A percentile compares a stretch with the other conserved stretches of the same genome.
phyloP scores from a whole-genome alignment of 1,284 basidiomycete species.

The Cryptococcus sp. region DNA sequence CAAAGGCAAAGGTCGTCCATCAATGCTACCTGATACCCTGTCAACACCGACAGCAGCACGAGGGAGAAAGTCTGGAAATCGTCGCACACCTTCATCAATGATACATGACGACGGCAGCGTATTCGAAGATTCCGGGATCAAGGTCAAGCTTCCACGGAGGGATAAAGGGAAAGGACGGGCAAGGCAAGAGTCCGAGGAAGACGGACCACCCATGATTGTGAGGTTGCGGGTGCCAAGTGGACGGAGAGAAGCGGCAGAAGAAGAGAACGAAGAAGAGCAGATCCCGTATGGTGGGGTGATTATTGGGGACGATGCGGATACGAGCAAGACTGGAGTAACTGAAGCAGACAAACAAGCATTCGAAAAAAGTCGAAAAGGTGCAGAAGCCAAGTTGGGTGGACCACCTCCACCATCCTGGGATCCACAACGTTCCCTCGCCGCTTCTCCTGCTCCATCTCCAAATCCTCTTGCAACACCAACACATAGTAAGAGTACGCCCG shows the following conservation, averaged over 20 bases:
- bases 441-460: slow-evolving; percentile 23
- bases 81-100: not conserved
- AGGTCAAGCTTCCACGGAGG: slow-evolving; percentile 23
- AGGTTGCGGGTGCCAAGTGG: slow-evolving; percentile 37
- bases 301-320: slow-evolving; percentile 70
- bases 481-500: slow-evolving; percentile 15
- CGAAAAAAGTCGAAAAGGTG: slow-evolving; percentile 67
- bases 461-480: slow-evolving; percentile 7
- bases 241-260: slow-evolving; percentile 37
- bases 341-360: slow-evolving; percentile 73
- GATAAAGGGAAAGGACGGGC: slow-evolving; percentile 10
- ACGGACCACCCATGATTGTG: slow-evolving; percentile 28
- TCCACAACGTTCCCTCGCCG: slow-evolving; percentile 16
- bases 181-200: slow-evolving; percentile 14
- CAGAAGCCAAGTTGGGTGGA: slow-evolving; percentile 61
- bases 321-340: slow-evolving; percentile 66
- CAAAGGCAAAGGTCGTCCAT: slow-evolving; percentile 24
- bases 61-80: slow-evolving; percentile 1
- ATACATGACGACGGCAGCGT: slow-evolving; percentile 10
- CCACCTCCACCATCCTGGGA: slow-evolving; percentile 35
- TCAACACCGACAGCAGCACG: slow-evolving; percentile 9
- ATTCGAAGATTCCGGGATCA: slow-evolving; percentile 20
- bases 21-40: not conserved
- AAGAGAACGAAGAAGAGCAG: slow-evolving; percentile 47
- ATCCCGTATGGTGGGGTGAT: slow-evolving; percentile 79